A percentile compares a stretch with the other conserved stretches of the same genome.
Evolutionary conservation across 1,284 basidiomycete species (phyloP).

Genomic region (Dichomitus squalens): DNA sequence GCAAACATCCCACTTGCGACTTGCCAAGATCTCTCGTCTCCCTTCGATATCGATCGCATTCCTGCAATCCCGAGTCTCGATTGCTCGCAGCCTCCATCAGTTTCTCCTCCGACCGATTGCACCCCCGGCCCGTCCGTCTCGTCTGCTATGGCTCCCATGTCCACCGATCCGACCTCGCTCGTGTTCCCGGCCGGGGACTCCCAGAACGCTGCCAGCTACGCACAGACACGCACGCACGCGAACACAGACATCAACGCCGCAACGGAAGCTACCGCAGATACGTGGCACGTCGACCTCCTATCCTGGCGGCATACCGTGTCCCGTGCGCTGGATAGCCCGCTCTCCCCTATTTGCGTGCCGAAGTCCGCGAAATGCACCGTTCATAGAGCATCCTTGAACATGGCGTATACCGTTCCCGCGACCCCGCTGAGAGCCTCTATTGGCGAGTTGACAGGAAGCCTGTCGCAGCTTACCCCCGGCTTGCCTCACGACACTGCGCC

Average conservation of each 20-base stretch:
- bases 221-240: no score
- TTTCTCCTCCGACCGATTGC: conserved; percentile 8
- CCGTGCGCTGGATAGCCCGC: conserved; percentile 7
- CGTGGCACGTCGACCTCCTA: conserved; percentile 5
- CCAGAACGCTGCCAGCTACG: background rate
- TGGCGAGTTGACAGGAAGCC: background rate
- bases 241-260: no score
- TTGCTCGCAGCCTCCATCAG: conserved; percentile 3
- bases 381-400: background rate
- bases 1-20: conserved; percentile 9
- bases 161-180: conserved; percentile 17
- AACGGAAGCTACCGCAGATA: background rate
- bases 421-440: conserved; percentile 2
- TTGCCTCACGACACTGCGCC: conserved; percentile 6
- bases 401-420: background rate
- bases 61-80: conserved; percentile 1
- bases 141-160: conserved; percentile 5
- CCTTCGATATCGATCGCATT: conserved; percentile 5
- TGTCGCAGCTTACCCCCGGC: conserved; percentile 5
- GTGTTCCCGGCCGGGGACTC: conserved; percentile 7
- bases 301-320: conserved; percentile 10
- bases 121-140: conserved; percentile 5
- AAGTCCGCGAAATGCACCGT: conserved; percentile 6
- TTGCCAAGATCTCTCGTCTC: background rate
- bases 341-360: conserved; percentile 5